Evolutionary conservation across 75 land plant genomes (phyloP), one percentile per base, ranked within the genome.

Genomic region (Cupressus sempervirens): DNA sequence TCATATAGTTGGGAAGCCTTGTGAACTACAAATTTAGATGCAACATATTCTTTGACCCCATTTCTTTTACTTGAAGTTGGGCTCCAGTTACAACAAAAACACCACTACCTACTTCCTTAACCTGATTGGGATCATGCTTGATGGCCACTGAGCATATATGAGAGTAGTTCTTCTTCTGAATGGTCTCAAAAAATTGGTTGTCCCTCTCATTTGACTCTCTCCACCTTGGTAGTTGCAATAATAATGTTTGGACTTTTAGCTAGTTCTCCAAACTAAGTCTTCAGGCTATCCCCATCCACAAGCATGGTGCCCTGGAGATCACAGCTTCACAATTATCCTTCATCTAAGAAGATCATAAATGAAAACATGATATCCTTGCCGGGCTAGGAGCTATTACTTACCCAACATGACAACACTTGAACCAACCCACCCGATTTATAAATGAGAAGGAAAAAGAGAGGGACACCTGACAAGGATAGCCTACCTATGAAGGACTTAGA

Each of bases 211-310:
- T 90, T 14, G 95, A 84, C 67, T 89, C 92, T 67, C 84, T 76
- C 93, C 96, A 93, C 0, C 41, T 23, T 40, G 85, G 74, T 29
- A 34, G 99, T 98, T 45, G 99, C 98, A 82, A 96, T 92, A 58
- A 98, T 95, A 20, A 96, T 86, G 87, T 96, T 98, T 56, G 98
- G 99, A 84, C 88, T 96, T 58, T 94, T 93, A 3, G 97, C 89
- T 30, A 98, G 86, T 73, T 96, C 92, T 84, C 96, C 99, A 86
- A 98, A 98, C 81, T 98, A 98, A 54, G 87, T 90, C 84, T 98
- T 96, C 99, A 96, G 94, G 81, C 97, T 96, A 86, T 98, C 99
- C 70, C 99, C 99, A 83, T 98, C 99, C 52, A 98, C 99, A 74
- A 98, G 86, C 50, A 98, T 82, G 81, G 96, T 88, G 75, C 84